These are phyloP conservation scores for Pulicaria dysenterica DNA, from an alignment of 129 eudicot species.

Conservation along the genomic window DNA sequence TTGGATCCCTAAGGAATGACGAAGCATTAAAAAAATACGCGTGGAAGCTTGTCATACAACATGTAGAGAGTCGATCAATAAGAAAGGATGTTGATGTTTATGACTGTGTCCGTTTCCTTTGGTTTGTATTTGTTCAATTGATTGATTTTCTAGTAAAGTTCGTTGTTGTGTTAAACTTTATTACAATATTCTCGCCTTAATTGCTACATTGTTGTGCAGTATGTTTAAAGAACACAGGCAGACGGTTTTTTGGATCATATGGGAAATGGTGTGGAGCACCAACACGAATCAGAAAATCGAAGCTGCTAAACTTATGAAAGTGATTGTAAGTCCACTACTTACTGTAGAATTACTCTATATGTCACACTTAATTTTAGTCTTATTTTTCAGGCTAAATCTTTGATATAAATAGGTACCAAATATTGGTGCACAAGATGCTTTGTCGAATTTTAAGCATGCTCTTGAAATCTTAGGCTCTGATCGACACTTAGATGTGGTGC, in stretches of 20 bases:
- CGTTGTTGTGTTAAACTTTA: background rate
- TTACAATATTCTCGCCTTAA: conserved; percentile 17
- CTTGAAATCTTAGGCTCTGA: conserved; percentile 95
- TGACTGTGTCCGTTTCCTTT: conserved; percentile 86
- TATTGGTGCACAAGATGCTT: conserved; percentile 78
- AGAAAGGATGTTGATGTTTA: conserved; percentile 58
- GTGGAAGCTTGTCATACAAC: conserved; percentile 65
- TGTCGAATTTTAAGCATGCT: conserved; percentile 84
- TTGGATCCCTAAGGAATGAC: conserved; percentile 75
- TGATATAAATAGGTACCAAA: conserved; percentile 65
- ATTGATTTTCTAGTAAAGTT: background rate
- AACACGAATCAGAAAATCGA: conserved; percentile 62
- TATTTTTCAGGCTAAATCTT: background rate
- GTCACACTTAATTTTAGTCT: no score
- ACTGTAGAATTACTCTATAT: background rate
- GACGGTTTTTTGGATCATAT: conserved; percentile 71
- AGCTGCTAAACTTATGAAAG: conserved; percentile 84
- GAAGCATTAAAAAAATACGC: conserved; percentile 68
- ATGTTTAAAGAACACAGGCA: conserved; percentile 75
- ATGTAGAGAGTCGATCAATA: conserved; percentile 51
- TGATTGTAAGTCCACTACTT: conserved; percentile 55
- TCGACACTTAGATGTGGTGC: conserved; percentile 78
- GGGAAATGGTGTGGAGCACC: conserved; percentile 98
- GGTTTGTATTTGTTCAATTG: conserved; percentile 45
- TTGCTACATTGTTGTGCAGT: conserved; percentile 47